Base-by-base conservation (phyloP, 345 rosid species). In the Ricinus communis region DNA sequence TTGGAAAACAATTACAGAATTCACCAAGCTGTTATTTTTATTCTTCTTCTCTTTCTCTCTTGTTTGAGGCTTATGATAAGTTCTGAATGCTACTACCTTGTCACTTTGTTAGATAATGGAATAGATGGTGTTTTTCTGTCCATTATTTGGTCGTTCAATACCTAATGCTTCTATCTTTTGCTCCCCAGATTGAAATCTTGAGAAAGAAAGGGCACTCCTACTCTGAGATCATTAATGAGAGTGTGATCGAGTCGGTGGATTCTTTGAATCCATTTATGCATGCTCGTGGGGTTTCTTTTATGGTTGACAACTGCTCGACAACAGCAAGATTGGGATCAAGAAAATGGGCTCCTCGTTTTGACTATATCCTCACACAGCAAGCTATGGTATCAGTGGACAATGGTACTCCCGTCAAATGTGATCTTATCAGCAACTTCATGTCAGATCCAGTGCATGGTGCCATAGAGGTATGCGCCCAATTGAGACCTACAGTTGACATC, bases 231-330 rank as follows among this genome's bases (percentile, higher is more conserved):
- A 93, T 93, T 72, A 93, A 93, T 33, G 98, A 93, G 71, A 89
- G 96, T 73, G 86, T 93, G 80, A 93, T 93, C 0, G 98, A 93
- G 77, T 82, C 97, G 0, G 98, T 93, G 33, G 98, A 93, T 74
- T 93, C 98, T 8, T 75, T 91, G 50, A 93, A 93, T 74, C 98
- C 98, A 1, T 93, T 93, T 66, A 93, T 93, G 97, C 96, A 91
- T 55, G 97, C 98, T 1, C 91, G 98, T 10, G 97, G 97, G 75
- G 91, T 91, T 72, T 91, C 96, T 1, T 93, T 93, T 77, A 93
- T 91, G 98, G 98, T 91, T n/a, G 98, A 89, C 77, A 93, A 93
- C 79, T 91, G 98, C 81, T 93, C 98, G 0, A 93, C 97, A 15
- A 91, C 96, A 7, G 98, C 98, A 45, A 86, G 98, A 63, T 74